Percentiles rank a stretch among this genome's conserved stretches.
Conservation (phyloP, 495 filamentous ascomycete species). For the Thozetella sp. region DNA sequence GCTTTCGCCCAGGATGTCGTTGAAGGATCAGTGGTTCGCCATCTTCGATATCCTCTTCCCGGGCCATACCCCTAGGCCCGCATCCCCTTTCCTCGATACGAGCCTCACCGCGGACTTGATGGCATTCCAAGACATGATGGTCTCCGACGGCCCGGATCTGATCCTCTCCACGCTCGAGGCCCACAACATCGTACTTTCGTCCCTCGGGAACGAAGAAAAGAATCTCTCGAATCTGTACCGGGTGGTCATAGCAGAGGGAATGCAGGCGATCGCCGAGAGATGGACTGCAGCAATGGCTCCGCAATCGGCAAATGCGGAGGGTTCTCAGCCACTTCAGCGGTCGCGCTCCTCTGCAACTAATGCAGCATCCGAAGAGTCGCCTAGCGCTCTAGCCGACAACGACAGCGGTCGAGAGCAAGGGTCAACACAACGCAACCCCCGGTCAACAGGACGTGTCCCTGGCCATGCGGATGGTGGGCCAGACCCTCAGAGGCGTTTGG, state of each 20-base stretch:
- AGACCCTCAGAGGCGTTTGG: too few relatives aligned
- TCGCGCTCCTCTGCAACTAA: too few relatives aligned
- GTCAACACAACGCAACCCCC: too few relatives aligned
- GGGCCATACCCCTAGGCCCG: background rate
- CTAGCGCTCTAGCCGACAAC: too few relatives aligned
- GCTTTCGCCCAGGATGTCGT: background rate
- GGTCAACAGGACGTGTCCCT: too few relatives aligned
- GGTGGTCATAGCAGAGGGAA: background rate
- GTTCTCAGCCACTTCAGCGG: too few relatives aligned
- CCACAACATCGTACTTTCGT: background rate
- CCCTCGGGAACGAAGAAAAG: background rate
- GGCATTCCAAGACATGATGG: background rate
- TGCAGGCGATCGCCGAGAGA: background rate
- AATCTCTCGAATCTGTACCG: background rate
- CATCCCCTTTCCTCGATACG: background rate
- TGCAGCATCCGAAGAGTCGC: too few relatives aligned
- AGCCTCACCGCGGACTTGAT: background rate
- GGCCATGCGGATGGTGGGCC: too few relatives aligned
- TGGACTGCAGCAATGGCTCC: background rate
- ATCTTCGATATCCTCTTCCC: background rate
- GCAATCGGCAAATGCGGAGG: background rate
- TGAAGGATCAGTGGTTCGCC: background rate
- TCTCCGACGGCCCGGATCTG: background rate
- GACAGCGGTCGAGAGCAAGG: too few relatives aligned
- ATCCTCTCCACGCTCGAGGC: background rate